phyloP scores from a whole-genome alignment of 2,329 filamentous ascomycete genomes.

The Penicillium expansum region DNA sequence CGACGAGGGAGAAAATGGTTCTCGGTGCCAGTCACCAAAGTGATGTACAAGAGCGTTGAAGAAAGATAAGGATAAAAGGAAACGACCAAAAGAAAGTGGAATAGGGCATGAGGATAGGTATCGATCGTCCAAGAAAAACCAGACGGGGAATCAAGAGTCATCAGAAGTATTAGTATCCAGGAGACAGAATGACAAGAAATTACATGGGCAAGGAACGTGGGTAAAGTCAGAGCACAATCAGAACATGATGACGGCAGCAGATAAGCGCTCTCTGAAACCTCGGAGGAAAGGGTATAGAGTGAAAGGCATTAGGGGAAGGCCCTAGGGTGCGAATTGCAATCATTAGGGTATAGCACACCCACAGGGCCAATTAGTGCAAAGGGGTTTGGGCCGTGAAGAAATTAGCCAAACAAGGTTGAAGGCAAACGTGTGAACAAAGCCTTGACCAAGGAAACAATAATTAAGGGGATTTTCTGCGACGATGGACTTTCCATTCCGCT shows the following conservation, averaged over 20 bases:
- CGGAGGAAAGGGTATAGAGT: slow-evolving; percentile 17
- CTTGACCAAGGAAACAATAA: background rate
- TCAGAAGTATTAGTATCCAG: slow-evolving; percentile 1
- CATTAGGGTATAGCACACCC: slow-evolving; percentile 26
- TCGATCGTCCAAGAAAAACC: slow-evolving; percentile 2
- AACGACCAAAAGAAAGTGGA: slow-evolving; percentile 5
- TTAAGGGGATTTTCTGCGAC: slow-evolving; percentile 45
- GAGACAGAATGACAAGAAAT: background rate
- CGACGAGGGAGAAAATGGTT: background rate
- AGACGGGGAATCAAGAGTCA: slow-evolving; percentile 3
- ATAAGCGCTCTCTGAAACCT: background rate
- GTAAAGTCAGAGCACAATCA: background rate
- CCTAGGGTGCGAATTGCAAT: slow-evolving; percentile 13
- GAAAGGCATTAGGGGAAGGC: slow-evolving; percentile 18
- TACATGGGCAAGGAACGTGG: background rate
- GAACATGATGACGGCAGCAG: background rate
- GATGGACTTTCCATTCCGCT: slow-evolving; percentile 75
- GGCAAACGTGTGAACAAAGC: background rate
- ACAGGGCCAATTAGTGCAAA: slow-evolving; percentile 13
- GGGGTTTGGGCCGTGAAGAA: background rate
- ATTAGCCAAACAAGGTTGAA: background rate
- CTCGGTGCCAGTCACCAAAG: background rate
- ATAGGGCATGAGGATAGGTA: slow-evolving; percentile 2
- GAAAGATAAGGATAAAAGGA: background rate
- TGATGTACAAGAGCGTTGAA: slow-evolving; percentile 3